Base-by-base conservation (phyloP, 208 protist genomes). In the Leishmania amazonensis region DNA sequence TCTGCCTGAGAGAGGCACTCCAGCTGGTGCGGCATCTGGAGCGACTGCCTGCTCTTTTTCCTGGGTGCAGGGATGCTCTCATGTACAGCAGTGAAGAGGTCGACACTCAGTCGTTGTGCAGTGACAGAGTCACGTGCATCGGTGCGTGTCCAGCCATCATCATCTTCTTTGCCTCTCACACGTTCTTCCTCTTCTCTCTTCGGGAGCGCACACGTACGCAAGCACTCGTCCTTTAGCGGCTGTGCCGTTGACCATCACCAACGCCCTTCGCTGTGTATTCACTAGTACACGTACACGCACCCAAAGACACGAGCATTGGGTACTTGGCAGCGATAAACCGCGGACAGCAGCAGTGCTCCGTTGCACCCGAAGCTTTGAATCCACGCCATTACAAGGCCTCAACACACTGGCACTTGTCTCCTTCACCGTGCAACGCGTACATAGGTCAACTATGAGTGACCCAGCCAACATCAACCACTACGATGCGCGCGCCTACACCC, bases 381-480 rank as follows among this genome's bases (percentile, higher is more conserved):
- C 68, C 42, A 2, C 68, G 11, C 11, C 42, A 15, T 53, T 17
- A 3, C 24, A 28, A 8, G 24, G 0, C 45, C 11, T 45, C 68
- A 13, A 38, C 45, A 53, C 9, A 38, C 1, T 13, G n/a, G 45
- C 45, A 19, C 42, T 49, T 19, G 38, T 51, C 3, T 42, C 40
- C 3, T 51, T 45, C 19, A 28, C 40, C 24, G 24, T 15, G 15
- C 68, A 31, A 7, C 2, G n/a, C 13, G n/a, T 74, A 45, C 11
- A 38, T 28, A 6, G 68, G 0, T 54, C 45, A 21, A n/a, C 9
- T 15, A 90, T 90, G 87, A 85, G 79, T 76, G 81, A 90, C 19
- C 89, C 90, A 19, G 88, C 90, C 3, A 83, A 72, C 17, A 83
- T 96, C 67, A 85, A 96, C 78, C 84, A 93, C 75, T 96, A 96